Base-by-base conservation (phyloP, 2,329 filamentous ascomycete genomes). In the Didymella sp. region DNA sequence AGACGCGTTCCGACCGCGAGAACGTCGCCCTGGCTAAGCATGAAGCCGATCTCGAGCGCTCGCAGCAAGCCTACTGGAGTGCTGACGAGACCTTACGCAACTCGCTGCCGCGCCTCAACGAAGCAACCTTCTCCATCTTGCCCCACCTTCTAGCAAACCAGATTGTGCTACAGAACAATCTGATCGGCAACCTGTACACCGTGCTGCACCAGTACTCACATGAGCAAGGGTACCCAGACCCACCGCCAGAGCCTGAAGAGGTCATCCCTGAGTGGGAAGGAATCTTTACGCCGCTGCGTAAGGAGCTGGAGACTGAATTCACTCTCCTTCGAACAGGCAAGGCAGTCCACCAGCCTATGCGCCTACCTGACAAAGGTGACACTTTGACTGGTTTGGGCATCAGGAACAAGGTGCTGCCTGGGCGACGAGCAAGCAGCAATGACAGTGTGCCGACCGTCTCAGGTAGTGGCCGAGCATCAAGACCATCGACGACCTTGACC, bases 131-230 rank as follows among this genome's bases (percentile, higher is more conserved):
- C 71, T 88, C 84, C 22, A 79, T 96, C n/a, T 82, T 94, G 12
- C 89, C 90, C 25, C 85, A 87, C 49, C 80, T 96, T 19, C 81
- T 93, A 11, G 82, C 84, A 37, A 83, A 84, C 31, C 88, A 93
- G 68, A 86, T 94, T 41, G 82, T 89, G 70, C 87, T 92, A 25
- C 91, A 94, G 74, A 92, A 92, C 72, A 85, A 87, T 43, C 80
- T 95, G 48, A 84, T 95, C 5, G 91, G 87, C 0, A 82, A 92
- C 59, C 87, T 91, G 65, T 95, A 95, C 76, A 95, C 91, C 1
- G 82, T 87, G 4, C 78, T 94, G 6, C 87, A 92, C 71, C 86
- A 84, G 54, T 95, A 89, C 74, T 91, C 88, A 64, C 81, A 87
- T 63, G 84, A 89, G 27, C 81, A 87, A 64, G 81, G 84, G 5